Base-by-base conservation (phyloP, 2,329 filamentous ascomycete genomes). In the Lomentospora prolificans region DNA sequence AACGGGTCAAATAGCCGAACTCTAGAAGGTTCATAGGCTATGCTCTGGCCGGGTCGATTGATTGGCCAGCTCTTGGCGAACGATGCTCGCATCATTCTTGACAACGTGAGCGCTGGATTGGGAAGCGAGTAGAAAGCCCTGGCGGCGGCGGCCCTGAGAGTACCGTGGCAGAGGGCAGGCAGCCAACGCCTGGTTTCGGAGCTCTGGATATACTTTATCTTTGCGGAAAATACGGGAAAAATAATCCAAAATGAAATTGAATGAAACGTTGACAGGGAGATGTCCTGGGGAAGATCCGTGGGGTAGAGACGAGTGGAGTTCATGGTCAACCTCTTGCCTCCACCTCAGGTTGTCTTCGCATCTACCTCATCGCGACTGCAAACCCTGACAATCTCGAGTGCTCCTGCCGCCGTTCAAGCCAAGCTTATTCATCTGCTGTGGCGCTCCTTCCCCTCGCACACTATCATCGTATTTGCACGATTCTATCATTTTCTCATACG, bases 1-100 rank as follows among this genome's bases (percentile, higher is more conserved):
- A 48, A 48, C 44, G 22, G 44, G 44, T 10, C 22, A 48, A 48
- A 48, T 48, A 48, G 44, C 44, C 44, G 44, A 48, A 25, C 44
- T 48, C 44, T 48, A 10, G 44, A 48, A 25, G 22, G 44, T 19
- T 14, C 44, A 48, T 10, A 25, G 44, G 44, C 44, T 48, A 48
- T 48, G 44, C 4, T 48, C 44, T 48, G 44, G 44, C 44, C 44
- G 17, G 30, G 44, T 22, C 7, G 19, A 48, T 48, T 48, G 22
- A 48, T 48, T 48, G 22, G 44, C 22, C 41, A 25, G 10, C 44
- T 27, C 44, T 48, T 22, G 22, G 22, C 44, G 17, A 48, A 22
- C 44, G 17, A 25, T 25, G 22, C 44, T 22, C 22, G 19, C 7
- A 25, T 10, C 17, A 25, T 48, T 22, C n/a, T 41, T 41, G 36